These are phyloP conservation scores for Saprolegnia parasitica DNA, from an alignment of 352 stramenopile species.

Conservation along the genomic window DNA sequence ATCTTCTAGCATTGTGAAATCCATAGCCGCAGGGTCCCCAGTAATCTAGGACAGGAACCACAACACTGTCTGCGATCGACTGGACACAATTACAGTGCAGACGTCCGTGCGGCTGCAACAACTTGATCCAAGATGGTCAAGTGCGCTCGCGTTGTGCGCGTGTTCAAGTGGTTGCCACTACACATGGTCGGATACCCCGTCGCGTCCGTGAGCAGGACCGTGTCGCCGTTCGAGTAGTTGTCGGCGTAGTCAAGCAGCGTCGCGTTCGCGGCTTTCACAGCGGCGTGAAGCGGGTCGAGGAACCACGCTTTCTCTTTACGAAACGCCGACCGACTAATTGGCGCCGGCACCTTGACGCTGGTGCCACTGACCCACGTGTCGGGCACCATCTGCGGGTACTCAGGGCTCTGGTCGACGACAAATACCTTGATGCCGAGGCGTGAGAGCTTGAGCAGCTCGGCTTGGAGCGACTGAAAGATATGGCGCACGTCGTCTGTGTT, in stretches of 20 bases:
- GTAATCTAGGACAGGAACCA: too few species aligned
- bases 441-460: not conserved
- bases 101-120: not conserved
- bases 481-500: conserved; percentile 1
- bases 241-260: conserved; percentile 21
- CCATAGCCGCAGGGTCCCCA: too few species aligned
- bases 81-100: too few species aligned
- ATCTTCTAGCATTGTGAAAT: too few species aligned
- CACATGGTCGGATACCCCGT: conserved; percentile 1
- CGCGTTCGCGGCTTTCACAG: conserved; percentile 1
- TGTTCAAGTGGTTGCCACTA: conserved; percentile 6
- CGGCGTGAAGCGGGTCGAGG: not conserved
- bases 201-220: not conserved
- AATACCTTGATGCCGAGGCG: conserved; percentile 11
- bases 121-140: conserved; percentile 25
- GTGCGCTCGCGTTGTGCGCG: not conserved
- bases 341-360: not conserved
- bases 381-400: not conserved
- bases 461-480: not conserved
- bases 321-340: conserved; percentile 4
- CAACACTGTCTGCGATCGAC: too few species aligned
- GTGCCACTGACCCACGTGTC: not conserved
- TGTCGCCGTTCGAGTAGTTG: conserved; percentile 18
- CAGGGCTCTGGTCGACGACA: conserved; percentile 4
- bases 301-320: not conserved